phyloP scores from a whole-genome alignment of 495 filamentous ascomycete genomes.

The Pyronema omphalodes region DNA sequence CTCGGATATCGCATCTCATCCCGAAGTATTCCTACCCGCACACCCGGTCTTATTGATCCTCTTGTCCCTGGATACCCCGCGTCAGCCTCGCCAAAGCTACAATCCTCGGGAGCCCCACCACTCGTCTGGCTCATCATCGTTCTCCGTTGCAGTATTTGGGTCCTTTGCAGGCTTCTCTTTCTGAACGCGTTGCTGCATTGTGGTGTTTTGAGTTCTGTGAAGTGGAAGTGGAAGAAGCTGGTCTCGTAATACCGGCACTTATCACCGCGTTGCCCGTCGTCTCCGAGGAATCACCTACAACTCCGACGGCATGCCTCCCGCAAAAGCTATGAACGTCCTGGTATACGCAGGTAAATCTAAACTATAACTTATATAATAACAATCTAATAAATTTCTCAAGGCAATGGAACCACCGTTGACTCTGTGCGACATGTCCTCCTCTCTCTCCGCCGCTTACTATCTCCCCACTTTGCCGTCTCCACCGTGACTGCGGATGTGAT shows the following conservation, averaged over 20 bases:
- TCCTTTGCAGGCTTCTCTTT: constrained; percentile 14
- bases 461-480: constrained; percentile 82
- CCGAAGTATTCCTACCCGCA: constrained; percentile 39
- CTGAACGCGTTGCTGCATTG: constrained; percentile 21
- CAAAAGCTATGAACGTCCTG: constrained; percentile 49
- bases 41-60: constrained; percentile 95
- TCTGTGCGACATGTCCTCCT: constrained; percentile 82
- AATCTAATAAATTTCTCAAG: constrained; percentile 28
- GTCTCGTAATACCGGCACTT: background rate
- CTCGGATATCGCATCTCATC: background rate
- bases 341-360: constrained; percentile 55
- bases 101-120: constrained; percentile 41
- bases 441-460: constrained; percentile 73
- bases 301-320: background rate
- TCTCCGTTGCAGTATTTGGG: constrained; percentile 20
- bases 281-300: background rate
- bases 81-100: constrained; percentile 9
- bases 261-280: no score
- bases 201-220: constrained; percentile 25
- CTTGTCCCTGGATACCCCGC: constrained; percentile 50
- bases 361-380: background rate
- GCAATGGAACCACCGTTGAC: constrained; percentile 66
- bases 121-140: constrained; percentile 85
- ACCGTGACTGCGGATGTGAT: constrained; percentile 60
- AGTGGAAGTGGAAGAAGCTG: background rate